These are phyloP conservation scores for Elsinoe ampelina DNA, from an alignment of 2,329 filamentous ascomycete species.

Conservation along the genomic window DNA sequence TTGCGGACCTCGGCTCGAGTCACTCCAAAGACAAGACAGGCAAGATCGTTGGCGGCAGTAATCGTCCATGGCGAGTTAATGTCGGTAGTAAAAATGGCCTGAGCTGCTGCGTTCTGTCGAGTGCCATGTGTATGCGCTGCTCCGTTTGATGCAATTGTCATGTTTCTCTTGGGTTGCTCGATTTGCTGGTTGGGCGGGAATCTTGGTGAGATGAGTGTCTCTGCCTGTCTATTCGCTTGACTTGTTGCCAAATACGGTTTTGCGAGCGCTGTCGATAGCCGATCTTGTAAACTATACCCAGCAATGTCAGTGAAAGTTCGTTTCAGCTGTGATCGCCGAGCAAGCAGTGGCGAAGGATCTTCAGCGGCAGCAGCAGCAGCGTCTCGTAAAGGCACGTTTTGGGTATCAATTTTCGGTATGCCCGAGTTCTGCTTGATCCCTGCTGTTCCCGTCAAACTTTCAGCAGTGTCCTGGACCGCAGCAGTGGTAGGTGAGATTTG, in stretches of 20 bases:
- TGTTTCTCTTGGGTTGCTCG: conserved; percentile 23
- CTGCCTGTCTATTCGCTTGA: conserved; percentile 5
- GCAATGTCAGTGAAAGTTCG: conserved; percentile 80
- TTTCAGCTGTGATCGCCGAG: conserved; percentile 46
- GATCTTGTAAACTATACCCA: conserved; percentile 66
- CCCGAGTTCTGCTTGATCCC: not conserved
- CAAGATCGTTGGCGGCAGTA: conserved; percentile 87
- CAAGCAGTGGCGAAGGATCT: conserved; percentile 12
- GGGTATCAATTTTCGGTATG: not conserved
- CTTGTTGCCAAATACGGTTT: conserved; percentile 61
- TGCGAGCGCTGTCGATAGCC: conserved; percentile 74
- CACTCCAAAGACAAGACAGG: conserved; percentile 96
- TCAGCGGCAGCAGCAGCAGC: conserved; percentile 7
- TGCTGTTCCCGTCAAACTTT: not conserved
- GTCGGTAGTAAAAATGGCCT: conserved; percentile 97
- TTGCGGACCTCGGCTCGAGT: conserved; percentile 92
- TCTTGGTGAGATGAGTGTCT: conserved; percentile 27
- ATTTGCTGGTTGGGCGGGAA: conserved; percentile 20
- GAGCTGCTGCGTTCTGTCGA: conserved; percentile 80
- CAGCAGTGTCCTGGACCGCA: not conserved
- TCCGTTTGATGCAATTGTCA: conserved; percentile 27
- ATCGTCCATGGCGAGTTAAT: conserved; percentile 88
- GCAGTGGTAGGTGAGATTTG: not conserved
- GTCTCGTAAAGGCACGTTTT: not conserved
- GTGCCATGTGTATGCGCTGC: conserved; percentile 74